Base-by-base conservation (phyloP, 2,329 filamentous ascomycete genomes). In the Clarireedia homoeocarpa region DNA sequence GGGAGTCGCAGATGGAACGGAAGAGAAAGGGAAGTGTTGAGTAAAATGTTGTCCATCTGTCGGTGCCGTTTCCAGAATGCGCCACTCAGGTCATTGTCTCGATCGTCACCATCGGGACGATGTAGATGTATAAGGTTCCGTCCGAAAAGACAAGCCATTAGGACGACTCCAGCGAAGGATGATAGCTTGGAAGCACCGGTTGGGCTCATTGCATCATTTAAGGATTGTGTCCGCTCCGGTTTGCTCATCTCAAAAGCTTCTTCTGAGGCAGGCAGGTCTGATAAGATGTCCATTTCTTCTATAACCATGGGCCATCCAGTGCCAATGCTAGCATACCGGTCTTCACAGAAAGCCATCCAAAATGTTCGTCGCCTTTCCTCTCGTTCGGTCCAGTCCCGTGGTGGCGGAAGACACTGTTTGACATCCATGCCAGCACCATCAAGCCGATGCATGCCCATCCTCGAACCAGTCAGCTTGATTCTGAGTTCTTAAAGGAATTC, bases 271-370 rank as follows among this genome's bases (percentile, higher is more conserved):
- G 94, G 94, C 26, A 99, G 76, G 62, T 91, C 87, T 24, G 91
- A 95, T 74, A 88, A 78, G 62, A 97, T 89, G 74, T 99, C 94
- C 68, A 81, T 82, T 72, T 99, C 94, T 62, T 97, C 92, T 54
- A 97, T 82, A 0, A 82, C 84, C 88, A 97, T 92, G 0, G 94
- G 94, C 94, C 94, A 97, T 6, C 94, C 94, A 2, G 94, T 97
- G 36, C 94, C 94, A 56, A 96, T 94, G 66, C 91, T 96, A 5
- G 91, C 89, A 72, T 96, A 97, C 52, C 94, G 83, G 67, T 97
- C 94, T 60, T 91, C 77, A 64, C 86, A 90, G 67, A 96, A 97
- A 3, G 88, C 83, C 83, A 94, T 86, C 94, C 94, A 99, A 64
- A 97, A 97, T 0, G 91, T 95, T 61, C 94, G 81, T 52, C 94